Base-by-base conservation (phyloP, 306 rosid genomes). In the Cicer chorassanicum region DNA sequence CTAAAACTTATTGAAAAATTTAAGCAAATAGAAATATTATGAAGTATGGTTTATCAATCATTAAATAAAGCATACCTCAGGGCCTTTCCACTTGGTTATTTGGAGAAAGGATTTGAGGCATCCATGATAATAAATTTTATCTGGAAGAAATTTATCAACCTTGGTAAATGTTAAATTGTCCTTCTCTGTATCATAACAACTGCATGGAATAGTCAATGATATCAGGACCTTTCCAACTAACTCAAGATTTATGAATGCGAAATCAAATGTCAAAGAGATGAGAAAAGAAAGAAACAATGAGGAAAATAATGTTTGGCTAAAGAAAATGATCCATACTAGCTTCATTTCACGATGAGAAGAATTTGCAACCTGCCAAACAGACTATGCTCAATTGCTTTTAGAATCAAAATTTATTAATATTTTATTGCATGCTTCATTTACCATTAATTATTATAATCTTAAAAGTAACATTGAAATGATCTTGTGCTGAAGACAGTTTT, bases 21-120 rank as follows among this genome's bases (percentile, higher is more conserved):
- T 56, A 77, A 41, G 67, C 45, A 57, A 74, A 39, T 16, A 46
- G 43, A 80, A 69, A 65, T 43, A 36, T 34, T 67, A 49, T 45
- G 29, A 40, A 44, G 43, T 66, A n/a, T 64, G 76, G 63, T 14
- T 48, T 72, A 78, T 44, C 54, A 55, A 65, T 53, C 66, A 60
- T 51, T 49, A 74, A 66, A 77, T 36, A 42, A 51, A 24, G 65
- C 65, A 74, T 85, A 94, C 98, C 98, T 94, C 98, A 8, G 96
- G 98, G 75, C 98, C 98, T 55, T 88, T 85, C 97, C 98, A 94
- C 88, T 87, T 82, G 43, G 97, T 91, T 80, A 93, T 90, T 75
- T 91, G 84, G 81, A 94, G 97, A 81, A 94, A 94, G 72, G 96
- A 83, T 83, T 94, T 88, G 78, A 94, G 96, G 86, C 96, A 91